These are phyloP conservation scores for Combretum micranthum DNA, from an alignment of 345 rosid species.

Conservation along the genomic window DNA sequence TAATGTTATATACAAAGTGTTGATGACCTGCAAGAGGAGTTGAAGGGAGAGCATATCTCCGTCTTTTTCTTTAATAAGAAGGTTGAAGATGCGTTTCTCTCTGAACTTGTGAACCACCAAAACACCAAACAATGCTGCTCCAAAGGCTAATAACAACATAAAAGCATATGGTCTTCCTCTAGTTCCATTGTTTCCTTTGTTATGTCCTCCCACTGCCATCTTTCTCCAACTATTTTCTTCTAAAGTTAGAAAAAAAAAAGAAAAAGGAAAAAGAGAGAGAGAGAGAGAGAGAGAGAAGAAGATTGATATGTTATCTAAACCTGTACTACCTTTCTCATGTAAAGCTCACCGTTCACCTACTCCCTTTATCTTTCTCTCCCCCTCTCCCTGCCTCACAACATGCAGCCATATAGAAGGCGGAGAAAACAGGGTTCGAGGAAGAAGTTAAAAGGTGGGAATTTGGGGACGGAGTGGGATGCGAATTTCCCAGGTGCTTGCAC, in stretches of 20 bases:
- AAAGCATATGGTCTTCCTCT: constrained; percentile 36
- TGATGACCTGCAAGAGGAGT: constrained; percentile 45
- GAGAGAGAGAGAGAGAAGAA: no score
- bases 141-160: constrained; percentile 50
- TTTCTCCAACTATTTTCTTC: constrained; percentile 3
- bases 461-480: no score
- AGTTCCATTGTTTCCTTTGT: constrained; percentile 18
- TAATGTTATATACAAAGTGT: neutral
- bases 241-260: neutral
- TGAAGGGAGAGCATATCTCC: constrained; percentile 38
- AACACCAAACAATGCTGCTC: constrained; percentile 48
- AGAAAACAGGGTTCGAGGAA: no score
- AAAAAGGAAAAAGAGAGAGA: neutral
- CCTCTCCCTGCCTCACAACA: neutral
- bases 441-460: no score
- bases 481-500: no score
- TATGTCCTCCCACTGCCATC: constrained; percentile 26
- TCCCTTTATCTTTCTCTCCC: constrained; percentile 2
- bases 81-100: constrained; percentile 45
- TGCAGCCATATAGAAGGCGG: no score
- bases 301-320: no score
- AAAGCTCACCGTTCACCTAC: neutral
- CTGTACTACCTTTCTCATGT: no score
- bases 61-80: constrained; percentile 42
- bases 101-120: constrained; percentile 45